Evolutionary conservation across 2,329 filamentous ascomycete species (phyloP).

Genomic region (Coleophoma cylindrospora): DNA sequence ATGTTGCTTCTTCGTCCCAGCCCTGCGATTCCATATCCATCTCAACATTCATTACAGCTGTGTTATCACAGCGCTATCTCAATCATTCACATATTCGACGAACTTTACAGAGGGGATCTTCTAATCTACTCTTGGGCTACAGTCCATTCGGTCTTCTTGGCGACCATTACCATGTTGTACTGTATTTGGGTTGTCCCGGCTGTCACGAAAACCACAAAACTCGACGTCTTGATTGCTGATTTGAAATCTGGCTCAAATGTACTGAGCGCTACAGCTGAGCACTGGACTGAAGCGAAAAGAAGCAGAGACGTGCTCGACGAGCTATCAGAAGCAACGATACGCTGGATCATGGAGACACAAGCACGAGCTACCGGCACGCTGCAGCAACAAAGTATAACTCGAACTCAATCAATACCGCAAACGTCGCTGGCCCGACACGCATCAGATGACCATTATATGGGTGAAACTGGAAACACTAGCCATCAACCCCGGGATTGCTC

Average conservation of each 20-base stretch:
- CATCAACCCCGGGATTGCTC: background rate
- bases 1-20: constrained; percentile 46
- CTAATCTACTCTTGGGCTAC: constrained; percentile 43
- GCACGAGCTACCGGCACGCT: background rate
- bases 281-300: constrained; percentile 45
- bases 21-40: constrained; percentile 44
- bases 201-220: constrained; percentile 30
- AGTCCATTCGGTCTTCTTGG: constrained; percentile 42
- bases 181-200: constrained; percentile 41
- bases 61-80: constrained; percentile 39
- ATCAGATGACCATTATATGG: background rate
- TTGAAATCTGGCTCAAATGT: constrained; percentile 38
- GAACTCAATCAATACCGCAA: no score
- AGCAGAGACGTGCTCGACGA: constrained; percentile 39
- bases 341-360: constrained; percentile 19
- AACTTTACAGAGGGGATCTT: constrained; percentile 37
- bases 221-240: constrained; percentile 35
- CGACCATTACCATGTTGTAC: constrained; percentile 44
- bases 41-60: constrained; percentile 30
- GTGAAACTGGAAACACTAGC: background rate
- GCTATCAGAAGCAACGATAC: constrained; percentile 26
- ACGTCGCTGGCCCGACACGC: no score
- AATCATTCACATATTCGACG: constrained; percentile 34
- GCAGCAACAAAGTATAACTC: background rate
- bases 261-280: constrained; percentile 44